Evolutionary conservation across 495 filamentous ascomycete species (phyloP), one percentile per base, ranked within the genome.

Genomic region (Jackrogersella minutella): DNA sequence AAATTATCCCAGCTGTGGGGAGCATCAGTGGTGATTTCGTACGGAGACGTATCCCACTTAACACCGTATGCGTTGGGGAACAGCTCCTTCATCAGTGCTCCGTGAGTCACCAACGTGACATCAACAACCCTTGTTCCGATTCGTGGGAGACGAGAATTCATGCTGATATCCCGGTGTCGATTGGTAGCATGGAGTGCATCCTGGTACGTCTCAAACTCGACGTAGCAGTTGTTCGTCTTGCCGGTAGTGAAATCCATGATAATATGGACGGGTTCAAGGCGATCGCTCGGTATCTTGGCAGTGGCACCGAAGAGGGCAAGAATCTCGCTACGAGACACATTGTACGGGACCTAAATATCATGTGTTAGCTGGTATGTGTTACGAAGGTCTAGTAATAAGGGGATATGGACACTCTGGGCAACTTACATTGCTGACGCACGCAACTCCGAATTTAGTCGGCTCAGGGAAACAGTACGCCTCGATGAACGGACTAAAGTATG

Each of bases 161-260:
- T 58, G 8, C 78, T 60, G 11, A 77, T 62, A 11, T 52, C 53
- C 19, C 78, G 66, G 60, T 81, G 80, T 10, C 83, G 81, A 26
- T 84, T 78, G 4, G 87, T 79, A 0, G 84, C 78, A 8, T 76
- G 76, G 9, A 79, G 64, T 0, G 90, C 91, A 71, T 88, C 87
- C 0, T 76, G 60, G 0, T 77, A 57, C 5, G 79, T 83, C 28
- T 77, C 54, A 46, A 93, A 87, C 69, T 95, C 91, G 28, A 91
- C 85, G 64, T 80, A 95, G 58, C 84, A 88, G 51, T 93, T 90
- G 75, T 88, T 86, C 0, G 91, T 93, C 82, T 93, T 94, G 46
- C 84, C 84, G 0, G 89, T 91, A 0, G 85, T 79, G 6, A 90
- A 87, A 50, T 94, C 91, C 90, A 95, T 92, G 65, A 93, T 90